A percentile compares a stretch with the other conserved stretches of the same genome.
phyloP scores from a whole-genome alignment of 768 basidiomycete species.

The Hygrocybe coccinea region DNA sequence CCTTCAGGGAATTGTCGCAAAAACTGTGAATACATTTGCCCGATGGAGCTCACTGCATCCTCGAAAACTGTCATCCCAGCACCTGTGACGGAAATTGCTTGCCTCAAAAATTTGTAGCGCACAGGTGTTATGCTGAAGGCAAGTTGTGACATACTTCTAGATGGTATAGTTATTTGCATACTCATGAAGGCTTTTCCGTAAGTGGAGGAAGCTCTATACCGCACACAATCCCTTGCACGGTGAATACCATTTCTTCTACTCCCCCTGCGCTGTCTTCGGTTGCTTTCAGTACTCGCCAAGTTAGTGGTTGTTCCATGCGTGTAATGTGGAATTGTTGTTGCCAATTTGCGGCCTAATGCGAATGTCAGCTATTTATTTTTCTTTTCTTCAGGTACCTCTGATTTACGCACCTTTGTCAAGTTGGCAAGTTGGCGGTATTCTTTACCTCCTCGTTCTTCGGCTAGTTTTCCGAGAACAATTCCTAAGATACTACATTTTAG shows the following conservation, averaged over 20 bases:
- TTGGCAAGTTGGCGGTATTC: no score
- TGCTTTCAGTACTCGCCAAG: not conserved
- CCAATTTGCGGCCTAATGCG: not conserved
- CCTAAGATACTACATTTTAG: no score
- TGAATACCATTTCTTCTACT: conserved; percentile 6
- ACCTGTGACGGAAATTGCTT: conserved; percentile 1
- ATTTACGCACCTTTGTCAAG: not conserved
- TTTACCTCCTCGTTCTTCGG: no score
- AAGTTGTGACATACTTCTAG: not conserved
- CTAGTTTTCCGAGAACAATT: no score
- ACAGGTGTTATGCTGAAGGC: not conserved
- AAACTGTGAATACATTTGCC: not conserved
- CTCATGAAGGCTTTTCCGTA: not conserved
- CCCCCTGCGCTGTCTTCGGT: not conserved
- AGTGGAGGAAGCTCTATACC: conserved; percentile 1
- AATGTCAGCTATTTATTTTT: not conserved
- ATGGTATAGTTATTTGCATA: not conserved
- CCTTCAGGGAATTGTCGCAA: not conserved
- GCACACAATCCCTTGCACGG: conserved; percentile 5
- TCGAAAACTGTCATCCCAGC: conserved; percentile 1
- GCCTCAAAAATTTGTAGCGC: conserved; percentile 1
- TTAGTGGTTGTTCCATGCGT: not conserved
- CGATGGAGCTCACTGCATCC: not conserved
- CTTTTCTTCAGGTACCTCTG: not conserved
- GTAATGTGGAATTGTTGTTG: not conserved